Percentiles rank a stretch among this genome's conserved stretches.
Evolutionary conservation across 2,329 filamentous ascomycete genomes (phyloP).

Genomic region (Exophiala phaeomuriformis): DNA sequence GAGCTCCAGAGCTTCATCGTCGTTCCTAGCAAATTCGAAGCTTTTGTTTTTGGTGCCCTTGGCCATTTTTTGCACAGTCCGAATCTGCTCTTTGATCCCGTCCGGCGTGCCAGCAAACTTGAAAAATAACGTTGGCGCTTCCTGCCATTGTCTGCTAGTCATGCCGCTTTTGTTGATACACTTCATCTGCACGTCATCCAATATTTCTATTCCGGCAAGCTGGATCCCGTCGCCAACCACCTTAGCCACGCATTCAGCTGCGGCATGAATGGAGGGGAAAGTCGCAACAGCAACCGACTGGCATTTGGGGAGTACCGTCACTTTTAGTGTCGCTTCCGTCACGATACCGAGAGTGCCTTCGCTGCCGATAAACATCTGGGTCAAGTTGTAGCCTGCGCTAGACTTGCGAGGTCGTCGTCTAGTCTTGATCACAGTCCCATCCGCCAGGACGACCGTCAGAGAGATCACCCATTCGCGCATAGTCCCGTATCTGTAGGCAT

Average conservation of each 20-base stretch:
- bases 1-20: conserved; percentile 59
- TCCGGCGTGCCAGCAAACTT: conserved; percentile 63
- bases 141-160: conserved; percentile 54
- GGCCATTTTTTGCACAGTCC: conserved; percentile 53
- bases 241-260: conserved; percentile 69
- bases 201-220: conserved; percentile 83
- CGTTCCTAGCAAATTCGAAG: conserved; percentile 61
- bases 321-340: conserved; percentile 81
- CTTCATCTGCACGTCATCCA: conserved; percentile 85
- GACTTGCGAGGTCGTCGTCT: conserved; percentile 81
- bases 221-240: conserved; percentile 76
- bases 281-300: conserved; percentile 72
- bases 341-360: conserved; percentile 88
- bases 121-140: conserved; percentile 65
- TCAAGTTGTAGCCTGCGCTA: conserved; percentile 86
- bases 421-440: conserved; percentile 85
- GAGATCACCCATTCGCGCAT: conserved; percentile 92
- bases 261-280: conserved; percentile 58
- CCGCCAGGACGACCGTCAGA: conserved; percentile 79
- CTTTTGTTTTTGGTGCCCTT: conserved; percentile 48
- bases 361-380: conserved; percentile 79
- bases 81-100: conserved; percentile 57
- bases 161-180: conserved; percentile 52
- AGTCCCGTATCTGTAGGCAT: conserved; percentile 85
- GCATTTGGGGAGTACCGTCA: conserved; percentile 71